Percentiles rank a stretch among this genome's conserved stretches.
Evolutionary conservation across 2,329 filamentous ascomycete genomes (phyloP).

Genomic region (Rosellinia necatrix): DNA sequence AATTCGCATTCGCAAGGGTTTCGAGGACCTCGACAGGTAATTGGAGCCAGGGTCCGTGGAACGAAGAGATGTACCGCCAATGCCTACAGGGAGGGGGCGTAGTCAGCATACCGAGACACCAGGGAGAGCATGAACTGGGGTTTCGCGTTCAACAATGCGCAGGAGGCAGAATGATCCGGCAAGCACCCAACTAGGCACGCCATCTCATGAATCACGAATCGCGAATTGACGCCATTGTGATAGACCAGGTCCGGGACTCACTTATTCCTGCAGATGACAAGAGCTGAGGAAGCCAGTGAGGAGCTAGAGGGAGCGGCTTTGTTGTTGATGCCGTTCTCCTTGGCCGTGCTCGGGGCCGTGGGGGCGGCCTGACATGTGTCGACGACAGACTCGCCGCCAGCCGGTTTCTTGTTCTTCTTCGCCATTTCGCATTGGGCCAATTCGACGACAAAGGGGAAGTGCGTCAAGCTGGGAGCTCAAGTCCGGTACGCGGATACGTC

Average conservation of each 20-base stretch:
- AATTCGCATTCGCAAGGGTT: conserved; percentile 78
- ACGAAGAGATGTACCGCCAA: conserved; percentile 84
- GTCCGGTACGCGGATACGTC: neutral
- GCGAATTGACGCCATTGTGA: neutral
- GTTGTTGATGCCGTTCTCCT: conserved; percentile 27
- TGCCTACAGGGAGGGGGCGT: conserved; percentile 57
- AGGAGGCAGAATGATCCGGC: too few relatives aligned
- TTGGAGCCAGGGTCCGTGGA: conserved; percentile 83
- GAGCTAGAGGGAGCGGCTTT: conserved; percentile 21
- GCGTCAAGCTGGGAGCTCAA: neutral
- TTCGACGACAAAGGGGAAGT: neutral
- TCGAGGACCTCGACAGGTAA: conserved; percentile 79
- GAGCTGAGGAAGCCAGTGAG: conserved; percentile 50
- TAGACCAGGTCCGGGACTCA: conserved; percentile 47
- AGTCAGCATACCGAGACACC: conserved; percentile 5
- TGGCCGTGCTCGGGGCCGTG: conserved; percentile 9
- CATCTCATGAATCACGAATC: neutral
- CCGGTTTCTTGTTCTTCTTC: conserved; percentile 53
- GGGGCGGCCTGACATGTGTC: conserved; percentile 32
- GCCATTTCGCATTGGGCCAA: conserved; percentile 46
- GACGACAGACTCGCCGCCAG: conserved; percentile 35
- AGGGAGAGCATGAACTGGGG: too few relatives aligned
- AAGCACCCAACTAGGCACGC: neutral
- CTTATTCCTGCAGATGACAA: conserved; percentile 72
- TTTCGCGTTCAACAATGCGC: too few relatives aligned